Conservation (phyloP, 371 early-diverging fungal species). For the Mucor velutinosus region DNA sequence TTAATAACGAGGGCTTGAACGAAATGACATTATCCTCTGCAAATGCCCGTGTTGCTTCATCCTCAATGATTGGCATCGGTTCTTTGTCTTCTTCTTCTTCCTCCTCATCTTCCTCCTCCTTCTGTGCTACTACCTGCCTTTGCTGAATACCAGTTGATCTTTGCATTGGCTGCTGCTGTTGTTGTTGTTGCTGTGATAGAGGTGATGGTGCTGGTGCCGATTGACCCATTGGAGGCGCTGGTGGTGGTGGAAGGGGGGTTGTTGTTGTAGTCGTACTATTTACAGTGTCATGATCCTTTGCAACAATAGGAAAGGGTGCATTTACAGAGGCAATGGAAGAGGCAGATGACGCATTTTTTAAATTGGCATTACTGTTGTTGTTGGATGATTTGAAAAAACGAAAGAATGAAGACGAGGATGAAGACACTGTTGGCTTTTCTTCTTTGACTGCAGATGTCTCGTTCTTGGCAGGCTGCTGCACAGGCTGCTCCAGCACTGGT, state of each 20-base stretch:
- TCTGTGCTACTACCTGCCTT: neutral
- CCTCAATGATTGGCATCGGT: slow-evolving; percentile 30
- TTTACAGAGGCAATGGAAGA: slow-evolving; percentile 12
- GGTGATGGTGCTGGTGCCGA: neutral
- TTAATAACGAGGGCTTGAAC: neutral
- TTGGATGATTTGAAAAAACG: slow-evolving; percentile 14
- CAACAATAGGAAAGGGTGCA: slow-evolving; percentile 8
- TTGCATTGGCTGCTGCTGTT: neutral
- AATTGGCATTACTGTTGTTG: neutral
- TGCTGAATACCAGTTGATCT: neutral
- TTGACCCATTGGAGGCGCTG: neutral
- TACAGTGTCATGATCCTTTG: neutral
- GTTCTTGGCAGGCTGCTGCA: neutral
- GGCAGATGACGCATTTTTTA: slow-evolving; percentile 1
- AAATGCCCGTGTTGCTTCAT: slow-evolving; percentile 50
- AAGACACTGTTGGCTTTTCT: slow-evolving; percentile 2
- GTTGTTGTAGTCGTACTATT: neutral
- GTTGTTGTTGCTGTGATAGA: neutral
- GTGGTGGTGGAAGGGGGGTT: neutral
- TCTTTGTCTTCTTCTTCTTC: slow-evolving; percentile 23
- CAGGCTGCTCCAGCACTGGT: neutral
- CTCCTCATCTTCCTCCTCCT: slow-evolving; percentile 8
- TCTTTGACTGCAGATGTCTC: neutral
- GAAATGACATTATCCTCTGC: slow-evolving; percentile 31
- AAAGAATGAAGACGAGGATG: slow-evolving; percentile 9